Percentiles rank a stretch among this genome's conserved stretches.
phyloP scores from a whole-genome alignment of 2,329 filamentous ascomycete species.

The Xylariomycetidae sp. region DNA sequence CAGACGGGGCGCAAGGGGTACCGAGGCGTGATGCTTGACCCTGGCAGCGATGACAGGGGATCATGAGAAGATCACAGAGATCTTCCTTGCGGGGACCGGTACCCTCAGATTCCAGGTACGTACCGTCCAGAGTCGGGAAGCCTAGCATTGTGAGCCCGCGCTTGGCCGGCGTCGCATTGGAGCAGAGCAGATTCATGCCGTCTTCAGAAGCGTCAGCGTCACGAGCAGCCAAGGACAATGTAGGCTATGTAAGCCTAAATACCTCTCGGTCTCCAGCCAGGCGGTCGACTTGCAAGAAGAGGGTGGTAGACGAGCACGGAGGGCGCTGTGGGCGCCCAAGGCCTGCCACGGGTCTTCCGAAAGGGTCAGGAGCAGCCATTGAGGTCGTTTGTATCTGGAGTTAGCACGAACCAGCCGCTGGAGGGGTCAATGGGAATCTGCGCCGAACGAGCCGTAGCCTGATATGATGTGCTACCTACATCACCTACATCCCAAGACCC shows the following conservation, averaged over 20 bases:
- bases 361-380: constrained; percentile 7
- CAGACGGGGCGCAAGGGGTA: constrained; percentile 23
- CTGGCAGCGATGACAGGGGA: constrained; percentile 20
- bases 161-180: too few species aligned
- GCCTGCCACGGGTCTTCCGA: constrained; percentile 9
- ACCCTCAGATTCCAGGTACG: background rate
- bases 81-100: constrained; percentile 20
- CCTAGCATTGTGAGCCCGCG: too few species aligned
- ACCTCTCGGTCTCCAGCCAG: too few species aligned
- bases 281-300: constrained; percentile 3
- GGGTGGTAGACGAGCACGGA: background rate
- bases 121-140: background rate
- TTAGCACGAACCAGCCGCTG: constrained; percentile 17
- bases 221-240: background rate
- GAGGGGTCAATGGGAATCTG: constrained; percentile 32
- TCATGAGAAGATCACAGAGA: constrained; percentile 25
- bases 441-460: constrained; percentile 43
- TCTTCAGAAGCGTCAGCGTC: constrained; percentile 2
- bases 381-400: background rate
- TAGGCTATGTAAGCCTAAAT: background rate
- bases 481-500: too few species aligned
- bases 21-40: constrained; percentile 22
- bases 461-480: constrained; percentile 35
- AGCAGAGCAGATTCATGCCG: constrained; percentile 10
- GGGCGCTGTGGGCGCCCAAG: constrained; percentile 4